Base-by-base conservation (phyloP, 202 grass and related monocot genomes). In the Saccharum hybrid region DNA sequence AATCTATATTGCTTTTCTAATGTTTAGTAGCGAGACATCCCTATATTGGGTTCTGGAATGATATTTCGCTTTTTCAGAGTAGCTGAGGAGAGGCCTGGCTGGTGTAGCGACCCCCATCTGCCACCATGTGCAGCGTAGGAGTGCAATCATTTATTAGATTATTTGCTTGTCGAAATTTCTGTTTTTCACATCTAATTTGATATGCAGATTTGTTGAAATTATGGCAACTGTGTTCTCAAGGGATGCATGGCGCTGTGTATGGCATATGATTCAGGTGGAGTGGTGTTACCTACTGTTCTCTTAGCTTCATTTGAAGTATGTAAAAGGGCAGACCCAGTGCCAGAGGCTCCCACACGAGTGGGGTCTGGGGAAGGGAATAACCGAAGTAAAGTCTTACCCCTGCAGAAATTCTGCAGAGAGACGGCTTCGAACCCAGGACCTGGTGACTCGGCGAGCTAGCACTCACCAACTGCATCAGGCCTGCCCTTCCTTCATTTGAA, bases 171-270 rank as follows among this genome's bases (percentile, higher is more conserved):
- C 28, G 30, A 75, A 90, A 83, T 77, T 73, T 63, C 6, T 75
- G 39, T 74, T 10, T 5, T 70, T 79, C 19, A 74, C 21, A 37
- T 68, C 7, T 14, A 85, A 37, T 84, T 82, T 67, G 10, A n/a
- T 88, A 46, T 81, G 63, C 87, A 97, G 94, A 68, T 97, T 97
- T 74, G 91, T 97, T 46, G 94, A 97, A 74, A 92, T 97, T 85
- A 94, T 97, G 94, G 94, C 91, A 71, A 90, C 94, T 8, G 94
- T 97, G 10, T 97, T 97, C 78, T 97, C 94, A 64, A 86, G 88
- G 68, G 91, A 94, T 90, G 94, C 94, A 79, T 94, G 94, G 94
- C 94, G 94, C 1, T 97, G 94, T 75, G 94, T 97, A 38, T 97
- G 94, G 94, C 91, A 97, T 88, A 94, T 97, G 94, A 92, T 97